These are phyloP conservation scores for Lumnitzera littorea DNA, from an alignment of 345 rosid species.

Conservation along the genomic window DNA sequence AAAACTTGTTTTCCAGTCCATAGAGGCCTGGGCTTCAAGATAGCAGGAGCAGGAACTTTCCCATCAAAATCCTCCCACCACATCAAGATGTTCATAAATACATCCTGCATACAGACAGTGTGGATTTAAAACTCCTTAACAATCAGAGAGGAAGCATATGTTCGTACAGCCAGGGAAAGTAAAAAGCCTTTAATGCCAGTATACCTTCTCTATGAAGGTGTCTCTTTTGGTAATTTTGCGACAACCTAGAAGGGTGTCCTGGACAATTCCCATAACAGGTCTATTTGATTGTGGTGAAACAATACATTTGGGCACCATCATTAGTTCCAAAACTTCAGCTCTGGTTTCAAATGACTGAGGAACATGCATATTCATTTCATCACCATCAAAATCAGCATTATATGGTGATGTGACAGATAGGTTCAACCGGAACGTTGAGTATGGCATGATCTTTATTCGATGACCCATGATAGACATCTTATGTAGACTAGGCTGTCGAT, in stretches of 20 bases:
- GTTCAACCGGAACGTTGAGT: constrained; percentile 89
- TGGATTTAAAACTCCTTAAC: not conserved
- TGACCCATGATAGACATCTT: constrained; percentile 99
- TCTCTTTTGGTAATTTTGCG: constrained; percentile 98
- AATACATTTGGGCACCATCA: constrained; percentile 99
- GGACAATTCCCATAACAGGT: constrained; percentile 99
- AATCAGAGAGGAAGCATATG: not conserved
- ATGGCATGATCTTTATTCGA: constrained; percentile 92
- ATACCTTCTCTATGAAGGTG: constrained; percentile 94
- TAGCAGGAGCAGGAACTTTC: constrained; percentile 91
- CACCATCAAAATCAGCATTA: constrained; percentile 99
- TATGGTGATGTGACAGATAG: constrained; percentile 95
- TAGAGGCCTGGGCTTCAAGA: constrained; percentile 90
- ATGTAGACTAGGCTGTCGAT: constrained; percentile 98
- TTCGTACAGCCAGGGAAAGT: not conserved
- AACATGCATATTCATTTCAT: constrained; percentile 99
- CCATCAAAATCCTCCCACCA: constrained; percentile 99
- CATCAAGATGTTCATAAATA: constrained; percentile 93
- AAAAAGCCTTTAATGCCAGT: not conserved
- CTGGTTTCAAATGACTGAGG: constrained; percentile 96
- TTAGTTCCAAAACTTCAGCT: constrained; percentile 93
- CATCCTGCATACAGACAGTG: constrained; percentile 49
- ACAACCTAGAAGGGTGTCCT: constrained; percentile 93
- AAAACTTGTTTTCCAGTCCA: constrained; percentile 99
- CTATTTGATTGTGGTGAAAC: constrained; percentile 96